Percentiles rank a stretch among this genome's conserved stretches.
phyloP scores from a whole-genome alignment of 129 eudicot species.

The Tagetes erecta region DNA sequence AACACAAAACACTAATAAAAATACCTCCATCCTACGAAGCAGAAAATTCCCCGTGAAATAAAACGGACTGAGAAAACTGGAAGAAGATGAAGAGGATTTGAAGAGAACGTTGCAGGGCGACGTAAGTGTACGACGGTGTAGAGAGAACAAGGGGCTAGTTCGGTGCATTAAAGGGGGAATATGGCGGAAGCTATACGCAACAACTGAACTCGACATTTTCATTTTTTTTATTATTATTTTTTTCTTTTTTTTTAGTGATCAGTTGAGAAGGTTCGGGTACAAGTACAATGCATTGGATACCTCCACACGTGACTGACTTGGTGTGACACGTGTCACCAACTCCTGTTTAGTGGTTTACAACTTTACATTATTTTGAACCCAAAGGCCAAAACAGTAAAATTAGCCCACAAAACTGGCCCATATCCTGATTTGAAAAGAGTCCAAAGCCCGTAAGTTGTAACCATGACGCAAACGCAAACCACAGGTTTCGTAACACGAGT shows the following conservation, averaged over 20 bases:
- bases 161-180: constrained; percentile 45
- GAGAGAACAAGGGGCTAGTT: constrained; percentile 24
- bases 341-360: background rate
- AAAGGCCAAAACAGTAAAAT: no score
- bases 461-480: no score
- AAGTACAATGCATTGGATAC: background rate
- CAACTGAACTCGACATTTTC: constrained; percentile 37
- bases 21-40: constrained; percentile 71
- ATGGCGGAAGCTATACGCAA: constrained; percentile 69
- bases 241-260: constrained; percentile 12
- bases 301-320: constrained; percentile 28
- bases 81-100: constrained; percentile 18
- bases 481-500: no score
- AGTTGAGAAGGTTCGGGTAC: constrained; percentile 30
- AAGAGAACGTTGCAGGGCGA: constrained; percentile 29
- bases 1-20: constrained; percentile 1
- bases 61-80: constrained; percentile 13
- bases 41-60: constrained; percentile 60
- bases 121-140: constrained; percentile 26
- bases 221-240: constrained; percentile 6
- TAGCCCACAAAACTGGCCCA: no score
- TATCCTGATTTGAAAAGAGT: no score
- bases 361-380: no score
- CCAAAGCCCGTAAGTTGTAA: no score
- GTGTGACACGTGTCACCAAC: constrained; percentile 1